phyloP scores from a whole-genome alignment of 2,329 filamentous ascomycete species.

The Aspergillus flavus region DNA sequence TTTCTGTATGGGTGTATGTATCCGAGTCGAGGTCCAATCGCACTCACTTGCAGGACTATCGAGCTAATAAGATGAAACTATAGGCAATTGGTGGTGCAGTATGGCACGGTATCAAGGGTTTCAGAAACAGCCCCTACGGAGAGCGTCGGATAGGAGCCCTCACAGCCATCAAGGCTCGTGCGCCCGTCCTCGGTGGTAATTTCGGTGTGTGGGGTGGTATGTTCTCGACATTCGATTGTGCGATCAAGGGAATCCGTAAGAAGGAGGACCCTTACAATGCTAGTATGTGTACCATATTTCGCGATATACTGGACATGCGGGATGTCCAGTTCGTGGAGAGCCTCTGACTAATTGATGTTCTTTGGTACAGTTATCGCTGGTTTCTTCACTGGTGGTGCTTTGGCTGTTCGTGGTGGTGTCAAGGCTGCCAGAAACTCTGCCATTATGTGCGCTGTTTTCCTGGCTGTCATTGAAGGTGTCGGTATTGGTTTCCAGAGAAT shows the following conservation, averaged over 20 bases:
- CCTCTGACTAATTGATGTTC: neutral
- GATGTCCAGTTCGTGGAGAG: neutral
- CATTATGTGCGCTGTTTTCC: conserved; percentile 90
- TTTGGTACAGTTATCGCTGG: conserved; percentile 72
- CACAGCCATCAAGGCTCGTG: conserved; percentile 96
- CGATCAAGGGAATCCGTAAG: conserved; percentile 88
- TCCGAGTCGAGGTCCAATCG: conserved; percentile 5
- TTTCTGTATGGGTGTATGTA: conserved; percentile 89
- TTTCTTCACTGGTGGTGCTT: conserved; percentile 91
- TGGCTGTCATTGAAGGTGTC: conserved; percentile 96
- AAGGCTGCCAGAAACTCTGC: conserved; percentile 93
- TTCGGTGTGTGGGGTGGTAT: conserved; percentile 97
- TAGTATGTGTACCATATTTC: conserved; percentile 52
- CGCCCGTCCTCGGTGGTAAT: conserved; percentile 94
- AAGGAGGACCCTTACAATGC: conserved; percentile 99
- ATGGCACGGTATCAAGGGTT: conserved; percentile 97
- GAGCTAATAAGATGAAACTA: conserved; percentile 5
- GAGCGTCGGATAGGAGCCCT: conserved; percentile 94
- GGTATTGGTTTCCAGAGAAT: conserved; percentile 94
- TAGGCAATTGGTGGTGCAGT: conserved; percentile 78
- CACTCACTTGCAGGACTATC: neutral
- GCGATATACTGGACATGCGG: neutral
- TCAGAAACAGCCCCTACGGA: conserved; percentile 85
- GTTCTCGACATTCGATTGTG: conserved; percentile 95
- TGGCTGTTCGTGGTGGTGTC: conserved; percentile 88